phyloP scores from a whole-genome alignment of 495 filamentous ascomycete species.

The Extremus antarcticus region DNA sequence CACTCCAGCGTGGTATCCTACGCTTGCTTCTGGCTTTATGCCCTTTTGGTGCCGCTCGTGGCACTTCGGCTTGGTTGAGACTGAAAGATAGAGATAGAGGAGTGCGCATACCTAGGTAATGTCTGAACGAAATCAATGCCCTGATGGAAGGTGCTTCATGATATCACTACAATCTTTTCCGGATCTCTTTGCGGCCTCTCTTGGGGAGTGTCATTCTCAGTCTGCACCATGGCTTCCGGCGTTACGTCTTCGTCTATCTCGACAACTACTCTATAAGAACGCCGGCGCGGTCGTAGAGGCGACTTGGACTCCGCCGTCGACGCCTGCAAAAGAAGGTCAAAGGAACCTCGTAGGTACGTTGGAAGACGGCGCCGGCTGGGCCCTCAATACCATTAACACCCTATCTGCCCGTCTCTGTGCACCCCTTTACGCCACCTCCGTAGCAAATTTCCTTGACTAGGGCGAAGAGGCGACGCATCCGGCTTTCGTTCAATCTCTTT shows the following conservation, averaged over 20 bases:
- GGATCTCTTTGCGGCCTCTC: too few species aligned
- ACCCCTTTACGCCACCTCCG: not conserved
- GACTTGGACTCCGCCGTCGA: not conserved
- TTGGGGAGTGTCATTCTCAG: too few species aligned
- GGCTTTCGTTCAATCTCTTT: not conserved
- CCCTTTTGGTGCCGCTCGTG: not conserved
- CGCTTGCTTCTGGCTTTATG: not conserved
- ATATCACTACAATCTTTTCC: too few species aligned
- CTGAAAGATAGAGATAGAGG: not conserved
- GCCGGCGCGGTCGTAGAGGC: too few species aligned
- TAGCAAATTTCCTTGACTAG: not conserved
- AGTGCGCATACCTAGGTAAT: not conserved
- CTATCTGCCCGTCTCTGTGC: not conserved
- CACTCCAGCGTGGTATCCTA: too few species aligned
- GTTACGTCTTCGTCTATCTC: too few species aligned
- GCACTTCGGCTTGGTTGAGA: not conserved
- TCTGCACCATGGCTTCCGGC: too few species aligned
- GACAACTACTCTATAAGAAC: too few species aligned
- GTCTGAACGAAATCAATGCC: not conserved
- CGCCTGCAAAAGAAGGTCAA: not conserved
- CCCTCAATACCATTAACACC: not conserved
- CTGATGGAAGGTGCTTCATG: too few species aligned
- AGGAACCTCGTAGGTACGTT: not conserved
- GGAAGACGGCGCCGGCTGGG: not conserved
- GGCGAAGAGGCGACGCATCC: not conserved